These are phyloP conservation scores for Sphaerulina musiva DNA, from an alignment of 2,329 filamentous ascomycete species.

Conservation along the genomic window DNA sequence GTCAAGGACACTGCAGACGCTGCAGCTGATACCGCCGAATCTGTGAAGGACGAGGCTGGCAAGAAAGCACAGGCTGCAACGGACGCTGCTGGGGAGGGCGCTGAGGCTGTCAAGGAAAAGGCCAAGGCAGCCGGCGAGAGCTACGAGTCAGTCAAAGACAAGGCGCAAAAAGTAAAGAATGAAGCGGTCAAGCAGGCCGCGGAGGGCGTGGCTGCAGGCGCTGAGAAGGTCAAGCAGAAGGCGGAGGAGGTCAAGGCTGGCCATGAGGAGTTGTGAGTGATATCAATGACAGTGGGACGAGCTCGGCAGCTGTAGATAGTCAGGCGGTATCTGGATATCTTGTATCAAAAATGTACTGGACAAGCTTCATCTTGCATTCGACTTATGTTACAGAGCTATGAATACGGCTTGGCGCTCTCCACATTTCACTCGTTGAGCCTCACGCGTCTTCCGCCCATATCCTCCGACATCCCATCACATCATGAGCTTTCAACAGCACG, in stretches of 20 bases:
- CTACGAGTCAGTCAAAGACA: neutral
- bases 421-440: no score
- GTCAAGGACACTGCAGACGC: neutral
- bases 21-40: neutral
- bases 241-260: neutral
- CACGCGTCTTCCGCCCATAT: no score
- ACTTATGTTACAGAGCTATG: neutral
- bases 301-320: neutral
- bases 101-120: constrained; percentile 1
- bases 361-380: neutral
- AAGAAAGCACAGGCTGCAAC: constrained; percentile 3
- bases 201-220: neutral
- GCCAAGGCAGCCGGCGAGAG: constrained; percentile 1
- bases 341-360: neutral
- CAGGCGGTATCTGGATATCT: neutral
- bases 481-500: neutral
- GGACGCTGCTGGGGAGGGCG: constrained; percentile 1
- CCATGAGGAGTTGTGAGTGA: neutral
- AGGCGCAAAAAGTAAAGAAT: neutral
- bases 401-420: no score
- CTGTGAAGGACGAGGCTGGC: neutral
- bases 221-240: constrained; percentile 6
- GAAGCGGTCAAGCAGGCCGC: neutral
- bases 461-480: no score
- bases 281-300: neutral